A percentile compares a stretch with the other conserved stretches of the same genome.
phyloP scores from a whole-genome alignment of 371 early-diverging fungal species.

The Capillidium rhysosporum region DNA sequence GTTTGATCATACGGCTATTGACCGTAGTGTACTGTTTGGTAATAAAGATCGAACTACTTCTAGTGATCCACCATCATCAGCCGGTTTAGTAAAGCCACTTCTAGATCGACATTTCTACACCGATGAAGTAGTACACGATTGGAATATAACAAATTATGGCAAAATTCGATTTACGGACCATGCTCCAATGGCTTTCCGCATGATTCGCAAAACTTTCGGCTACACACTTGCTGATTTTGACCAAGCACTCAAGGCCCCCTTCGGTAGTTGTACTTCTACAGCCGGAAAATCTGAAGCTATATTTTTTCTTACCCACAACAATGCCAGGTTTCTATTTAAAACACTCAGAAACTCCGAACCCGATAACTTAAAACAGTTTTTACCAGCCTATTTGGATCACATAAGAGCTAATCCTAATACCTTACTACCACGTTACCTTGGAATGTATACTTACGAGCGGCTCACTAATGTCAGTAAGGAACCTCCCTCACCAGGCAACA shows the following conservation, averaged over 20 bases:
- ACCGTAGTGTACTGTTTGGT: constrained; percentile 1
- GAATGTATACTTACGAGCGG: constrained; percentile 28
- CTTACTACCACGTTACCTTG: constrained; percentile 29
- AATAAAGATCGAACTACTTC: background rate
- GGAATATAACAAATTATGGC: constrained; percentile 28
- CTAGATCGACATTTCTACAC: constrained; percentile 17
- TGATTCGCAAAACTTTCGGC: constrained; percentile 20
- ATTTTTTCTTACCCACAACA: constrained; percentile 23
- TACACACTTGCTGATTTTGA: constrained; percentile 20
- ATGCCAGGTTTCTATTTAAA: constrained; percentile 26
- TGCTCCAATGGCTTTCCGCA: constrained; percentile 25
- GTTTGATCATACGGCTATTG: background rate
- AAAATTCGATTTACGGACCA: constrained; percentile 25
- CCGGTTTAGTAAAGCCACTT: background rate
- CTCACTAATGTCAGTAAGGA: background rate
- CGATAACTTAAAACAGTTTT: constrained; percentile 20
- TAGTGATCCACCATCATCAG: no score
- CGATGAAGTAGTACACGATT: constrained; percentile 21
- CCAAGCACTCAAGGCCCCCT: constrained; percentile 16
- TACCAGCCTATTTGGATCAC: constrained; percentile 23
- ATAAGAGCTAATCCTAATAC: constrained; percentile 20
- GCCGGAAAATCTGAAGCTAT: constrained; percentile 29
- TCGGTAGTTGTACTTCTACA: constrained; percentile 15
- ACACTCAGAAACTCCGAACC: constrained; percentile 27
- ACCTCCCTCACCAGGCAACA: background rate